Percentiles rank a stretch among this genome's conserved stretches.
phyloP scores from a whole-genome alignment of 1,139 yeast species.

The Maudiozyma humilis region DNA sequence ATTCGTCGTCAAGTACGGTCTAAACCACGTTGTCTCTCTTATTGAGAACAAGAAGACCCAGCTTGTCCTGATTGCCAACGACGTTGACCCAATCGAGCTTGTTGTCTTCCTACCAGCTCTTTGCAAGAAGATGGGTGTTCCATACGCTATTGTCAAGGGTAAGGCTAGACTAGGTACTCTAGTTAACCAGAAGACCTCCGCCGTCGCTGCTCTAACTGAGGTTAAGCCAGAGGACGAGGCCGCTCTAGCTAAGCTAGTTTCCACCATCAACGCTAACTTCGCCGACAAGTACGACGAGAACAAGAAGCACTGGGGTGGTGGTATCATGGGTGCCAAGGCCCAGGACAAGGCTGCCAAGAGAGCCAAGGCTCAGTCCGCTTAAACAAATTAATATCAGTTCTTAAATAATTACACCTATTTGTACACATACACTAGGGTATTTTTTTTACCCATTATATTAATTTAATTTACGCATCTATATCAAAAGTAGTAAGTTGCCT shows the following conservation, averaged over 20 bases:
- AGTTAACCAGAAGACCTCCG: slow-evolving; percentile 93
- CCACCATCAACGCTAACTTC: slow-evolving; percentile 90
- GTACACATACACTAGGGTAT: too few relatives aligned
- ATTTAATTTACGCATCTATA: too few relatives aligned
- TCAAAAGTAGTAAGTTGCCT: too few relatives aligned
- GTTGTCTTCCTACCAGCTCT: slow-evolving; percentile 95
- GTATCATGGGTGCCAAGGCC: slow-evolving; percentile 92
- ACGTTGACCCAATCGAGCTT: slow-evolving; percentile 97
- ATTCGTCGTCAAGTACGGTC: slow-evolving; percentile 91
- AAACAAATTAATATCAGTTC: too few relatives aligned
- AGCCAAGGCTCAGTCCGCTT: slow-evolving; percentile 37
- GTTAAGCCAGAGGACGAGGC: slow-evolving; percentile 90
- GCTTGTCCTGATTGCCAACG: slow-evolving; percentile 93
- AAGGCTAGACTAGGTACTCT: slow-evolving; percentile 97
- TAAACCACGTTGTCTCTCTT: slow-evolving; percentile 94
- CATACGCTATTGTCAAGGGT: slow-evolving; percentile 97
- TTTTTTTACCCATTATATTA: too few relatives aligned
- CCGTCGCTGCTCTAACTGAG: slow-evolving; percentile 95
- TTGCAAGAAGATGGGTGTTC: slow-evolving; percentile 98
- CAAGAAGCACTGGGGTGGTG: slow-evolving; percentile 99
- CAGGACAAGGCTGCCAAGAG: slow-evolving; percentile 61
- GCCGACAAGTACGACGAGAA: slow-evolving; percentile 85
- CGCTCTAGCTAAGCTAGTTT: slow-evolving; percentile 82
- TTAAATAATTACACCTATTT: too few relatives aligned
- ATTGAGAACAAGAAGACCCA: slow-evolving; percentile 97